Base-by-base conservation (phyloP, 768 basidiomycete genomes). In the Auricularia cornea region DNA sequence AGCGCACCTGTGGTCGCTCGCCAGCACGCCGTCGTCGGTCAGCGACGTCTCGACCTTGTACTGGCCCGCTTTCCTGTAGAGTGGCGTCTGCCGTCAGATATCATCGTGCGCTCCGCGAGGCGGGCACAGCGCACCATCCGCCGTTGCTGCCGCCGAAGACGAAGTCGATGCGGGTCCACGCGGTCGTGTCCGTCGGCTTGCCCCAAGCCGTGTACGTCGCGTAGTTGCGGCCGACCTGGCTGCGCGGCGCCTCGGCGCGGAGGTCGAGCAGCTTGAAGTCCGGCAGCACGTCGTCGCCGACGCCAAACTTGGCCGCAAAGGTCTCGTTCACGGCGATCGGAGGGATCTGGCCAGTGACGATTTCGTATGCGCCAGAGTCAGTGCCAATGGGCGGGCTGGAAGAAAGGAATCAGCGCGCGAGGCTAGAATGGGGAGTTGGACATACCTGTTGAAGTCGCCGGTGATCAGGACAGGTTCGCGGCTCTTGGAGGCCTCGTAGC, bases 391-490 rank as follows among this genome's bases (percentile, higher is more conserved):
- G 74, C 4, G 77, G 74, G 30, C 54, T 52, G 28, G 51, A 14
- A 10, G n/a, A 52, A 10, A 8, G 10, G 51, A 52, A 20, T n/a
- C n/a, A 28, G 51, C 8, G n/a, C n/a, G 20, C n/a, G 51, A 52
- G 10, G 1, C 51, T n/a, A 8, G 12, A 8, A 8, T 8, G 8
- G 20, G 20, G 51, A 8, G 28, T 10, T 28, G n/a, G 12, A 52
- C 20, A n/a, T 11, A 52, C 67, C 82, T 83, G 66, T 85, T 85
- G 67, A 85, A 83, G 71, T 85, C 83, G 0, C 83, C 84, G 0
- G 77, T 76, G 65, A 84, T 69, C 63, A 85, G 66, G 2, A 85
- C 80, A 0, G 82, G 79, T 1, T 69, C 71, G 11, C 64, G 64
- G 3, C 76, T 77, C 16, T 68, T 75, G 31, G 72, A 69, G 2